phyloP scores from a whole-genome alignment of 2,329 filamentous ascomycete species.

The Cercospora zeina region DNA sequence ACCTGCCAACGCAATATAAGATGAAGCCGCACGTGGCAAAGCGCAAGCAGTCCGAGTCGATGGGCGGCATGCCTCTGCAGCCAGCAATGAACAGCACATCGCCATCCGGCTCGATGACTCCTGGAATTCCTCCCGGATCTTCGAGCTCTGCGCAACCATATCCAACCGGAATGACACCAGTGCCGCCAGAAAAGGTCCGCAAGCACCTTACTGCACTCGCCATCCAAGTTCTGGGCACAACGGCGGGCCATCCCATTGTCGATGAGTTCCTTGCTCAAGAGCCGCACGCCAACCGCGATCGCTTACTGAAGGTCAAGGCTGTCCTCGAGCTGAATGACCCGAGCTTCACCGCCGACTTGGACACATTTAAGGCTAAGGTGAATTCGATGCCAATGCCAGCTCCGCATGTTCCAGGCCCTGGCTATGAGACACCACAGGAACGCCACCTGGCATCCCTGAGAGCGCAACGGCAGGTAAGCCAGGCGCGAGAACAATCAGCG shows the following conservation, averaged over 20 bases:
- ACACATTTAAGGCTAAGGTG: slow-evolving; percentile 31
- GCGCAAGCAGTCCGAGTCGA: slow-evolving; percentile 56
- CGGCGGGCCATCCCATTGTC: slow-evolving; percentile 32
- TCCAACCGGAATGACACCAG: slow-evolving; percentile 23
- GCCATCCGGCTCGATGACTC: slow-evolving; percentile 31
- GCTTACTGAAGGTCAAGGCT: slow-evolving; percentile 31
- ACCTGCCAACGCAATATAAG: slow-evolving; percentile 79
- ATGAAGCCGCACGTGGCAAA: slow-evolving; percentile 74
- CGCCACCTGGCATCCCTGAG: slow-evolving; percentile 17
- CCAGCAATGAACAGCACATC: slow-evolving; percentile 36
- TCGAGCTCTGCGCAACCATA: slow-evolving; percentile 25
- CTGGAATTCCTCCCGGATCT: slow-evolving; percentile 27
- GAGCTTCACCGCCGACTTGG: slow-evolving; percentile 26
- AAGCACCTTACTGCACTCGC: slow-evolving; percentile 36
- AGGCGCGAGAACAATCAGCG: slow-evolving; percentile 35
- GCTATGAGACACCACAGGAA: slow-evolving; percentile 28
- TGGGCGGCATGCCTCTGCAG: slow-evolving; percentile 32
- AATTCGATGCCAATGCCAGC: slow-evolving; percentile 31
- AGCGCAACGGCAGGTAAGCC: slow-evolving; percentile 23
- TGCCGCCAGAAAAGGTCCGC: slow-evolving; percentile 22
- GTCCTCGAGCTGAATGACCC: slow-evolving; percentile 30
- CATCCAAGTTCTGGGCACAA: slow-evolving; percentile 32
- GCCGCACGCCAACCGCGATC: slow-evolving; percentile 35
- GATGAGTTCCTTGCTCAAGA: slow-evolving; percentile 34
- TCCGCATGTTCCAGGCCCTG: slow-evolving; percentile 25